These are phyloP conservation scores for Tetracentron sinense DNA, from an alignment of 164 flowering plant species.

Conservation along the genomic window DNA sequence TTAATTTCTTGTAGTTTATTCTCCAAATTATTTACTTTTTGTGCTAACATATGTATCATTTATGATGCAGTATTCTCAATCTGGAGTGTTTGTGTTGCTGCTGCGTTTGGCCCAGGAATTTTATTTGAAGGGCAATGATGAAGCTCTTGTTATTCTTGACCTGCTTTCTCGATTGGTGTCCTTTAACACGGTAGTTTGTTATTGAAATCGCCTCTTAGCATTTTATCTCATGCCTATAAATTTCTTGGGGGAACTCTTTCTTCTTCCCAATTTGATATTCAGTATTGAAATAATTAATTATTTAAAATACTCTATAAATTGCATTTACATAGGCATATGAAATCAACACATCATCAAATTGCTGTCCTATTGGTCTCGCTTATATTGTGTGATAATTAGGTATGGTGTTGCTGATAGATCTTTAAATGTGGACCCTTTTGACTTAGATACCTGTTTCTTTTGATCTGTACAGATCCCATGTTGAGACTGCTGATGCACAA, in stretches of 20 bases:
- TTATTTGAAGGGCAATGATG: constrained; percentile 38
- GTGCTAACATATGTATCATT: constrained; percentile 14
- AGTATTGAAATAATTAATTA: background rate
- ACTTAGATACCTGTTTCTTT: too few species aligned
- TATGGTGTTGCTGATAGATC: too few species aligned
- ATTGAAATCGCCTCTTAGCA: constrained; percentile 1
- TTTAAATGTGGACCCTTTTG: too few species aligned
- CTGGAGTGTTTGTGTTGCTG: constrained; percentile 71
- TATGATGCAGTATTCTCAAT: constrained; percentile 52
- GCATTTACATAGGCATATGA: background rate
- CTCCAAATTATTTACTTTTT: constrained; percentile 5
- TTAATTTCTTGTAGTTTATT: background rate
- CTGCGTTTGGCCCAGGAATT: constrained; percentile 56
- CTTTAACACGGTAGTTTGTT: constrained; percentile 58
- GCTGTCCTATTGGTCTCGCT: too few species aligned
- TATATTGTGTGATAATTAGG: too few species aligned
- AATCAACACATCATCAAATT: too few species aligned
- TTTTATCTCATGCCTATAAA: background rate
- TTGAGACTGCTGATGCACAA: too few species aligned
- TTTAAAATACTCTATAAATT: background rate
- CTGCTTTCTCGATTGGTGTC: constrained; percentile 61
- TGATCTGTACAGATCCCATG: too few species aligned
- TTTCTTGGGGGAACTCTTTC: constrained; percentile 2
- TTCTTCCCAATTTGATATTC: background rate
- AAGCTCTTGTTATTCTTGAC: constrained; percentile 57